Base-by-base conservation (phyloP, 2,329 filamentous ascomycete genomes). In the Ophiocordyceps robertsii region DNA sequence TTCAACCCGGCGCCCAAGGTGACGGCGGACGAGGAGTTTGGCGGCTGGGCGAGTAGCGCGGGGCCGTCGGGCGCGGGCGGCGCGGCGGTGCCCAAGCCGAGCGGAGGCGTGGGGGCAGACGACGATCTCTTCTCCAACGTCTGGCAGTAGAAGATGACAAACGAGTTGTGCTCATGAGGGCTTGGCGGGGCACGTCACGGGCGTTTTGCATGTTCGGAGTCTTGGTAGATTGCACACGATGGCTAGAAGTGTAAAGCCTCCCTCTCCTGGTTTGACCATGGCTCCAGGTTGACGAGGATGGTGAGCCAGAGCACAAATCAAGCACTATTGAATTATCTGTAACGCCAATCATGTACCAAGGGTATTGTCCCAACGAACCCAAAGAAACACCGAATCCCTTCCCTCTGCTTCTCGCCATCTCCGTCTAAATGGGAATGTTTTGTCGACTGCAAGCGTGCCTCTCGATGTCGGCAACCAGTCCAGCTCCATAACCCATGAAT, bases 81-180 rank as follows among this genome's bases (percentile, higher is more conserved):
- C 39, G 61, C 61, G 21, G 56, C 63, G 27, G 54, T 61, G 13
- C 63, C 71, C 39, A 75, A 83, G 63, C 67, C 80, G 30, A 64
- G 72, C 24, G 65, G 70, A 19, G 75, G 75, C 13, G 76, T 81
- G 51, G 79, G 75, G 17, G 77, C 72, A 42, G 80, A 77, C 43
- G 90, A 95, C 50, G 90, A 96, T 65, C 61, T 96, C 54, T 96
- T 96, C 63, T 88, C 83, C 29, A 96, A 96, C 62, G 90, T 96
- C 40, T 96, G 90, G 90, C 76, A 88, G 66, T 95, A 63, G 40
- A 21, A 16, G 16, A 16, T 13, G 14, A n/a, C 8, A 4, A 24
- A 40, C 19, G 31, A 33, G 16, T 17, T n/a, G 11, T 6, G 33
- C 4, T 17, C 9, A 5, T 17, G 33, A n/a, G 9, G n/a, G 33